These are phyloP conservation scores for Clonostachys chloroleuca DNA, from an alignment of 2,329 filamentous ascomycete genomes.

Conservation along the genomic window DNA sequence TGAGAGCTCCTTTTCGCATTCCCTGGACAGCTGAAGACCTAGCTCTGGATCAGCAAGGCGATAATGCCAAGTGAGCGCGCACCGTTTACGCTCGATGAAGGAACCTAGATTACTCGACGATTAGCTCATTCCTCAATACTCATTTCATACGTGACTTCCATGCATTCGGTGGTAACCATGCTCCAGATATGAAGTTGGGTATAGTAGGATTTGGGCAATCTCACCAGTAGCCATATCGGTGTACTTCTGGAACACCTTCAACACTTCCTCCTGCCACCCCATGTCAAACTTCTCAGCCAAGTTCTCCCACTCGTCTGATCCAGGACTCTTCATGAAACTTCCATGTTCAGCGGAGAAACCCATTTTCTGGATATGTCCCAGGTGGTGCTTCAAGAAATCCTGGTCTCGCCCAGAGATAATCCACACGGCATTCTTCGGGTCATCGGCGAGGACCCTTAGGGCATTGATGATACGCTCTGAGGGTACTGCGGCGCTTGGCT, in stretches of 20 bases:
- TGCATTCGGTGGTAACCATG: no score
- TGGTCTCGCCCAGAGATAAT: constrained; percentile 96
- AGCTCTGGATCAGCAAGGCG: constrained; percentile 84
- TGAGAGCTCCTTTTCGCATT: constrained; percentile 80
- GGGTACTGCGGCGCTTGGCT: constrained; percentile 84
- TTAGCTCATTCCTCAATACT: no score
- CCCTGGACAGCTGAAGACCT: constrained; percentile 71
- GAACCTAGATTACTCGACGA: constrained; percentile 50
- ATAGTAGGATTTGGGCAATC: constrained; percentile 13
- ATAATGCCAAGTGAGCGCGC: constrained; percentile 96
- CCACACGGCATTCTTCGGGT: constrained; percentile 88
- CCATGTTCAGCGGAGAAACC: constrained; percentile 98
- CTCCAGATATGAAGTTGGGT: not conserved
- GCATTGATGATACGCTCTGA: constrained; percentile 78
- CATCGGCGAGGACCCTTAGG: constrained; percentile 72
- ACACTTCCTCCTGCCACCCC: constrained; percentile 85
- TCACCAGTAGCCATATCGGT: constrained; percentile 80
- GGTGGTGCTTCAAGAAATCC: constrained; percentile 82
- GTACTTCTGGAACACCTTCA: constrained; percentile 81
- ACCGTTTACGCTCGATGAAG: constrained; percentile 91
- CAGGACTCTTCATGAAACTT: constrained; percentile 85
- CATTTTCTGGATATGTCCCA: constrained; percentile 84
- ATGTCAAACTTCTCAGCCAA: constrained; percentile 83
- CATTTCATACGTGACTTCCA: no score
- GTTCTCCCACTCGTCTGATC: constrained; percentile 78